A percentile compares a stretch with the other conserved stretches of the same genome.
phyloP scores from a whole-genome alignment of 305 asterid species.

The Solanum hybrid region DNA sequence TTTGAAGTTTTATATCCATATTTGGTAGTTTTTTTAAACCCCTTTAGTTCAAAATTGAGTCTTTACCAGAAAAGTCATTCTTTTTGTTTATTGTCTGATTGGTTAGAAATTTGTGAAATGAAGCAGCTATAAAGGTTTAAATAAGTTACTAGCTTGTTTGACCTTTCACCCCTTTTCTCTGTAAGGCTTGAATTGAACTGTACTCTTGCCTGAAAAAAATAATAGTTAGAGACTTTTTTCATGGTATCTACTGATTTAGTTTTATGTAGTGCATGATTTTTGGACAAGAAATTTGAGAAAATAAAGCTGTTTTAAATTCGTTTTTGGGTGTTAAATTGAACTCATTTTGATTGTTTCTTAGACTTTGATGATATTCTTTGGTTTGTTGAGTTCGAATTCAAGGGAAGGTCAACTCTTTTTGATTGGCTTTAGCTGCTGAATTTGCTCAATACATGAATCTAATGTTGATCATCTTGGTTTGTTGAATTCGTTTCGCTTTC shows the following conservation, averaged over 20 bases:
- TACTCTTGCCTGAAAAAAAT: background rate
- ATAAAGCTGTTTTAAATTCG: background rate
- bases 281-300: background rate
- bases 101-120: background rate
- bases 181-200: background rate
- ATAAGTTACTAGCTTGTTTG: background rate
- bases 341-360: background rate
- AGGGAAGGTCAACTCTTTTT: background rate
- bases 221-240: background rate
- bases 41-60: background rate
- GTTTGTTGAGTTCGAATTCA: background rate
- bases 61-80: background rate
- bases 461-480: background rate
- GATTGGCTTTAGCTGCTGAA: background rate
- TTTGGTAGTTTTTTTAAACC: background rate
- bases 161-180: background rate
- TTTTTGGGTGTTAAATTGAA: background rate
- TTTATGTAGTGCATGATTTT: background rate
- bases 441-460: background rate
- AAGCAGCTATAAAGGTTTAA: background rate
- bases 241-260: background rate
- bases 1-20: background rate
- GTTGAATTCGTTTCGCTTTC: background rate
- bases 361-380: background rate
- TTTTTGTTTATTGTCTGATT: background rate